Percentiles rank a stretch among this genome's conserved stretches.
These are phyloP conservation scores for Phytophthora megakarya DNA, from an alignment of 352 stramenopile genomes.

Conservation along the genomic window DNA sequence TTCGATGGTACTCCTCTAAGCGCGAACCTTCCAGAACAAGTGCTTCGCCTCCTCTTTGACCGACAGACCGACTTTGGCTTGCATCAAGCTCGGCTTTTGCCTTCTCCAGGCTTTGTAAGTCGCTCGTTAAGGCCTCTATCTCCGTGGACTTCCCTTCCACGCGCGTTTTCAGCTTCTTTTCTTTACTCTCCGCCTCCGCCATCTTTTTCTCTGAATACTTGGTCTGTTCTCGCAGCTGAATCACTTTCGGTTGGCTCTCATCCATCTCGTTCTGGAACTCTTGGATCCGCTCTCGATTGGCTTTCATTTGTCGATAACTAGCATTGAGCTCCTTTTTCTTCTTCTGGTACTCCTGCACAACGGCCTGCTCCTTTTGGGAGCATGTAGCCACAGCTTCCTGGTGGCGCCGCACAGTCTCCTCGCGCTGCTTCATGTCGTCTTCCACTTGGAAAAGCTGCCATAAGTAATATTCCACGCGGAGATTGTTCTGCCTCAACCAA, in stretches of 20 bases:
- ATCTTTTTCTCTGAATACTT: constrained; percentile 83
- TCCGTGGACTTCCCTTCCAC: constrained; percentile 85
- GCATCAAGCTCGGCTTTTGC: constrained; percentile 65
- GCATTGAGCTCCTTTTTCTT: constrained; percentile 78
- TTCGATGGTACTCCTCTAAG: constrained; percentile 84
- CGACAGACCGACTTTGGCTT: constrained; percentile 34
- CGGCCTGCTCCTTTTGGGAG: constrained; percentile 51
- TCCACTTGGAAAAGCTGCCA: constrained; percentile 97
- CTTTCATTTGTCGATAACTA: constrained; percentile 63
- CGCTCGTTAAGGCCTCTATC: constrained; percentile 74
- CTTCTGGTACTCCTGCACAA: constrained; percentile 54
- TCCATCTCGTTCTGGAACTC: constrained; percentile 89
- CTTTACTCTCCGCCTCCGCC: constrained; percentile 48
- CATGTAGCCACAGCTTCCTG: constrained; percentile 52
- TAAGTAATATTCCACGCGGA: constrained; percentile 94
- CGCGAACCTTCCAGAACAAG: constrained; percentile 67
- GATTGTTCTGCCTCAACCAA: constrained; percentile 46
- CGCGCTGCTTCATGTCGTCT: constrained; percentile 83
- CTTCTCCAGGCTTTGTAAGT: constrained; percentile 68
- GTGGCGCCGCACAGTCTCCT: constrained; percentile 69
- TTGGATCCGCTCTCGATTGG: constrained; percentile 68
- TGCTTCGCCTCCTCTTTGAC: constrained; percentile 45
- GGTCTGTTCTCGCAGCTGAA: constrained; percentile 89
- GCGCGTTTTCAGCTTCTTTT: constrained; percentile 74
- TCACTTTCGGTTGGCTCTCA: constrained; percentile 68